Conservation (phyloP, 2,329 filamentous ascomycete species). For the Xylaria digitata region DNA sequence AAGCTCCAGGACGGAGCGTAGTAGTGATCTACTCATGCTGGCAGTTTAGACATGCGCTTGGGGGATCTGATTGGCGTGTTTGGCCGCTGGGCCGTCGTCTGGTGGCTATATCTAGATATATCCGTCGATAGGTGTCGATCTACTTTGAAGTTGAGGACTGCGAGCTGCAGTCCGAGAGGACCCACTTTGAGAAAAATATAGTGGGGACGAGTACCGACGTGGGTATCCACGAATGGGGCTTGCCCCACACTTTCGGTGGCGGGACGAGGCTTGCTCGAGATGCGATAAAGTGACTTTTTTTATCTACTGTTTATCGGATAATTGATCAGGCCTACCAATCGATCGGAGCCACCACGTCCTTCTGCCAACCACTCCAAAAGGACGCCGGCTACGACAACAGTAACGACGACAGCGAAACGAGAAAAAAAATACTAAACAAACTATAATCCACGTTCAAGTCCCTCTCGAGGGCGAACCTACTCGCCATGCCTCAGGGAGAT, state of each 20-base stretch:
- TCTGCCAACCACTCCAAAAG: neutral
- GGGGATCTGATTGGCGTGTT: constrained; percentile 8
- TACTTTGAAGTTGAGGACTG: constrained; percentile 11
- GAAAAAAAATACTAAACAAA: neutral
- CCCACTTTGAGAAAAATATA: constrained; percentile 40
- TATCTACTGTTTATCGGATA: constrained; percentile 25
- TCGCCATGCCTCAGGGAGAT: constrained; percentile 76
- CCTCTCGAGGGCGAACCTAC: constrained; percentile 46
- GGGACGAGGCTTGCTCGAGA: constrained; percentile 4
- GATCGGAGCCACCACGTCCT: constrained; percentile 8
- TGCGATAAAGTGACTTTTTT: constrained; percentile 34
- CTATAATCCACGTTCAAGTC: constrained; percentile 37
- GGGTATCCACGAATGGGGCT: constrained; percentile 14
- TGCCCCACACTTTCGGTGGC: constrained; percentile 17
- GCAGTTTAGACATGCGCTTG: neutral
- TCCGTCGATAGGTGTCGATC: too few species aligned
- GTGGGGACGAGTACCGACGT: constrained; percentile 25
- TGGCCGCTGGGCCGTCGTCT: neutral
- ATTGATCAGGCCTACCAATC: neutral
- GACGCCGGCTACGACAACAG: neutral
- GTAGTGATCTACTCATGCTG: constrained; percentile 68
- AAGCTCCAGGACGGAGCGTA: constrained; percentile 73
- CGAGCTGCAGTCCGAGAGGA: constrained; percentile 1
- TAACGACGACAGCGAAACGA: neutral
- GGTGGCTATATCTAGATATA: too few species aligned